Evolutionary conservation across 179 eudicot species (phyloP), one percentile per base, ranked within the genome.

Genomic region (Beta corolliflora): DNA sequence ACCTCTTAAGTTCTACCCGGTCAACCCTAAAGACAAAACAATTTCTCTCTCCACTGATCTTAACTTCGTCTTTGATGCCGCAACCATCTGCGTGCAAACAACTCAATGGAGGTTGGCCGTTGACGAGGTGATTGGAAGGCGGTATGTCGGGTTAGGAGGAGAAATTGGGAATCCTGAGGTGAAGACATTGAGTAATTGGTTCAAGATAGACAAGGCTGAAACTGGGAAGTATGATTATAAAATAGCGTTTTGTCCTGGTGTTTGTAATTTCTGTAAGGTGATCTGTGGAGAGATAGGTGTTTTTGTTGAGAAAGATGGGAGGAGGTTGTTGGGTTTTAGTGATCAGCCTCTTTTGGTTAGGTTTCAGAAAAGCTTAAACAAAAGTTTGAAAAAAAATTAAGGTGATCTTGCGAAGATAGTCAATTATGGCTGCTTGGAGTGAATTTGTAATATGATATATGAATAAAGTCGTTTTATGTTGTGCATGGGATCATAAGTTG

Each of bases 211-310:
- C n/a, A n/a, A n/a, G n/a, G n/a, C n/a, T n/a, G n/a, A n/a, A n/a
- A n/a, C n/a, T n/a, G n/a, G n/a, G n/a, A n/a, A n/a, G n/a, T n/a
- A n/a, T n/a, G n/a, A n/a, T n/a, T n/a, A n/a, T n/a, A n/a, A n/a
- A n/a, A n/a, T n/a, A n/a, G n/a, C n/a, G n/a, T n/a, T n/a, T n/a
- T n/a, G n/a, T n/a, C n/a, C n/a, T n/a, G n/a, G n/a, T n/a, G n/a
- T n/a, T n/a, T n/a, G n/a, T n/a, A n/a, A n/a, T n/a, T n/a, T n/a
- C n/a, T n/a, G n/a, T n/a, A n/a, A n/a, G 81, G 81, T 78, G 0
- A 5, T 48, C 21, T 88, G 91, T 81, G 86, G 86, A 6, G 89
- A 84, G 13, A 36, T 88, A 14, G 91, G 91, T 69, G 75, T 79
- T 68, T 77, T 73, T 78, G 41, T 82, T 15, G 66, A 72, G 31